Evolutionary conservation across 2,329 filamentous ascomycete genomes (phyloP).

Genomic region (Colletotrichum filicis): DNA sequence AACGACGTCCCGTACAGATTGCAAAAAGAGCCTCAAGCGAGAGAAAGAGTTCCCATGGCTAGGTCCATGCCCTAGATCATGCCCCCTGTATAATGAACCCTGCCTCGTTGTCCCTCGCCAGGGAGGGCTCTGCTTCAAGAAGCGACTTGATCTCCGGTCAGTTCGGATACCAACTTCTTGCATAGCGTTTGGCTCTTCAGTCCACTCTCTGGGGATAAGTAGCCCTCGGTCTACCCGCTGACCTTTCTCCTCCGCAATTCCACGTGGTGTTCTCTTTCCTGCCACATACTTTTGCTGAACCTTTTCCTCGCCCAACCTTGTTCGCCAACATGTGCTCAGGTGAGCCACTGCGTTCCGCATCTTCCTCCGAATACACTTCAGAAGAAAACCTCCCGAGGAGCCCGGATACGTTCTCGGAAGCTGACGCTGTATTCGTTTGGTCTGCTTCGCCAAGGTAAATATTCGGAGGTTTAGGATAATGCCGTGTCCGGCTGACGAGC

Average conservation of each 20-base stretch:
- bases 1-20: background rate
- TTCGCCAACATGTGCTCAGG: background rate
- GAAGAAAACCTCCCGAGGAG: background rate
- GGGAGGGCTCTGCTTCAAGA: background rate
- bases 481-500: background rate
- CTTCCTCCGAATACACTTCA: background rate
- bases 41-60: background rate
- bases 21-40: background rate
- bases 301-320: background rate
- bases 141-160: background rate
- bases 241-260: background rate
- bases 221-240: background rate
- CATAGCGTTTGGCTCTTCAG: background rate
- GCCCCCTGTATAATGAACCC: background rate
- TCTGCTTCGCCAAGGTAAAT: background rate
- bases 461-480: background rate
- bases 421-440: background rate
- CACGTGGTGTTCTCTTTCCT: conserved; percentile 12
- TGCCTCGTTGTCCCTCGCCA: background rate
- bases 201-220: background rate
- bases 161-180: background rate
- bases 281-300: background rate
- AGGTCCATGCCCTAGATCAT: background rate
- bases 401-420: background rate
- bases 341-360: background rate